Percentiles rank a stretch among this genome's conserved stretches.
Conservation (phyloP, 2,329 filamentous ascomycete genomes). For the Aspergillus sp. region DNA sequence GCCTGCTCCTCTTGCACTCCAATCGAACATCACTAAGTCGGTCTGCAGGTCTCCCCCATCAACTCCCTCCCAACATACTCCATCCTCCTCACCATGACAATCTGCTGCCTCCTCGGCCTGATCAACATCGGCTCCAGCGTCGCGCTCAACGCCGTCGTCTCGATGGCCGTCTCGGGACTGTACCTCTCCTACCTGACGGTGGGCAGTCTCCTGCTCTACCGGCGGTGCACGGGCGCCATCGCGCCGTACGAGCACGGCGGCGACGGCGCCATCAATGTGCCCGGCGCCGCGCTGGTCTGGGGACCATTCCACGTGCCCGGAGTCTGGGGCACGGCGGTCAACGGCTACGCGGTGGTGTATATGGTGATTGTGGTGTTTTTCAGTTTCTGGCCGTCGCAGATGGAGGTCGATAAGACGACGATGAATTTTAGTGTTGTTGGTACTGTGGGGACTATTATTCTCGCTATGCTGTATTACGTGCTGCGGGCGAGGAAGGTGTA, state of each 20-base stretch:
- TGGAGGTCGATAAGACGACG: slow-evolving; percentile 35
- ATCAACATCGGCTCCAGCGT: slow-evolving; percentile 34
- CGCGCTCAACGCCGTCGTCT: slow-evolving; percentile 33
- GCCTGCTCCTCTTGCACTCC: not conserved
- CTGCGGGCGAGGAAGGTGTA: slow-evolving; percentile 36
- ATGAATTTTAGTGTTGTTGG: slow-evolving; percentile 51
- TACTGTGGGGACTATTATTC: slow-evolving; percentile 39
- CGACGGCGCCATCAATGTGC: slow-evolving; percentile 18
- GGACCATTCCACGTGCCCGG: slow-evolving; percentile 28
- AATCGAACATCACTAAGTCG: not conserved
- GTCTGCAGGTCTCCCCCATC: slow-evolving; percentile 19
- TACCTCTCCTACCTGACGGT: slow-evolving; percentile 31
- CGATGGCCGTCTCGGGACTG: slow-evolving; percentile 32
- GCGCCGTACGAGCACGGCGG: slow-evolving; percentile 16
- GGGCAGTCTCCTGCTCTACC: slow-evolving; percentile 26
- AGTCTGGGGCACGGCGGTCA: slow-evolving; percentile 41
- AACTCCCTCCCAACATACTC: slow-evolving; percentile 28
- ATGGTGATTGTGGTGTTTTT: slow-evolving; percentile 50
- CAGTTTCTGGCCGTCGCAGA: slow-evolving; percentile 46
- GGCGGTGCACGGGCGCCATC: slow-evolving; percentile 24
- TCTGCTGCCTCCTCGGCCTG: slow-evolving; percentile 29
- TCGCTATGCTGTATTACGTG: slow-evolving; percentile 43
- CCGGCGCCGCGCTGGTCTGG: slow-evolving; percentile 29
- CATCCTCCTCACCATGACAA: slow-evolving; percentile 24
- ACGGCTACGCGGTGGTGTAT: slow-evolving; percentile 46